phyloP scores from a whole-genome alignment of 2,329 filamentous ascomycete species.

The Colletotrichum theobromicola region DNA sequence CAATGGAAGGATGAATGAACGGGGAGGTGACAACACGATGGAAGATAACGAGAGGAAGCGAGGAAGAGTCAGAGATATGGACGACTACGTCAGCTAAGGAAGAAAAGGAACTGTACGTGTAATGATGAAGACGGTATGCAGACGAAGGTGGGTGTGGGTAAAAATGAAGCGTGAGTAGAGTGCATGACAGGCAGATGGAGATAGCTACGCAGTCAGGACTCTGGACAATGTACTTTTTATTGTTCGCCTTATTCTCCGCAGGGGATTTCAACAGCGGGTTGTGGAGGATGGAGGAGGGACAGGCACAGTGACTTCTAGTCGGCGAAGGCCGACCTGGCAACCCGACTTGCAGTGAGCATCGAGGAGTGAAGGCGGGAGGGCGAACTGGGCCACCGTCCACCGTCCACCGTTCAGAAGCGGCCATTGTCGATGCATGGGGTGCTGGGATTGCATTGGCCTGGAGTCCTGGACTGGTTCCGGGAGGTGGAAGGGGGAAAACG shows the following conservation, averaged over 20 bases:
- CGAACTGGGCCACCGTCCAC: background rate
- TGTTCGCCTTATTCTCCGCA: background rate
- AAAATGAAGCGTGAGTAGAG: background rate
- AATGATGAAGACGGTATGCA: background rate
- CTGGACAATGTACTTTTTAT: background rate
- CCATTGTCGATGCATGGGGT: background rate
- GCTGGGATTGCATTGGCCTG: background rate
- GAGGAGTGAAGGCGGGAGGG: background rate
- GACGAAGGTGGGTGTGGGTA: background rate
- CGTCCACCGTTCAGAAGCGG: background rate
- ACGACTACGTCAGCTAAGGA: background rate
- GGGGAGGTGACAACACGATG: background rate
- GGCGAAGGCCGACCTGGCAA: background rate
- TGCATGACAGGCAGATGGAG: slow-evolving; percentile 8
- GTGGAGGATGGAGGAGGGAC: background rate
- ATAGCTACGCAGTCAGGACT: background rate
- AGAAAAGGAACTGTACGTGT: background rate
- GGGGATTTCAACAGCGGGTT: background rate
- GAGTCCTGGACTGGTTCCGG: background rate
- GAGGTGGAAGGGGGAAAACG: background rate
- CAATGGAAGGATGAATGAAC: background rate
- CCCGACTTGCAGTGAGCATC: background rate
- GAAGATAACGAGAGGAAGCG: background rate
- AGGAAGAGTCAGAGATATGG: background rate
- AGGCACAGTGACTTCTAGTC: background rate